phyloP scores from a whole-genome alignment of 148 eudicot genomes.

The Rhododendron vialii region DNA sequence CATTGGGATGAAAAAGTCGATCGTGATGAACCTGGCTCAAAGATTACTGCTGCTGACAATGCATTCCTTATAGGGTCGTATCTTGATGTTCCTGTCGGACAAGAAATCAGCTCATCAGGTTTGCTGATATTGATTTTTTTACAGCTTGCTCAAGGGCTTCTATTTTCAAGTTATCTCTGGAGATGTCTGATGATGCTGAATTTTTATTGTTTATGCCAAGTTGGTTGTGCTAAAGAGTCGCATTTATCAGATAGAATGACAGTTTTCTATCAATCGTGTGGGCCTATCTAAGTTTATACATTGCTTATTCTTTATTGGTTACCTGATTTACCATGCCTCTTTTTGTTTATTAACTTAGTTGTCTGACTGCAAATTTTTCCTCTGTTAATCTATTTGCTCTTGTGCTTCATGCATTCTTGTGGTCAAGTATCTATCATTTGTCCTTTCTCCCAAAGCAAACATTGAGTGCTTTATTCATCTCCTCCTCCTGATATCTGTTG shows the following conservation, averaged over 20 bases:
- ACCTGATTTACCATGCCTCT: background rate
- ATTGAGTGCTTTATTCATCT: background rate
- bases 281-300: background rate
- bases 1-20: slow-evolving; percentile 80
- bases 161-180: background rate
- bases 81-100: slow-evolving; percentile 96
- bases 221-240: background rate
- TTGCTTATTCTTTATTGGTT: slow-evolving; percentile 5
- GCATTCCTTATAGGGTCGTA: slow-evolving; percentile 76
- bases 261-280: background rate
- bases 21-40: slow-evolving; percentile 60
- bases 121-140: slow-evolving; percentile 10
- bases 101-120: slow-evolving; percentile 84
- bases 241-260: background rate
- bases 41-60: slow-evolving; percentile 51
- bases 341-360: background rate
- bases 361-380: background rate
- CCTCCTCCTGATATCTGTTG: background rate
- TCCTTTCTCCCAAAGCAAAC: background rate
- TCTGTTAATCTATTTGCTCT: background rate
- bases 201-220: background rate
- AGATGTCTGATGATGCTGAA: background rate
- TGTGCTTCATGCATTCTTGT: background rate
- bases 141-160: background rate
- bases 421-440: background rate